Evolutionary conservation across 352 stramenopile genomes (phyloP).

Genomic region (Globisporangium emineosum): DNA sequence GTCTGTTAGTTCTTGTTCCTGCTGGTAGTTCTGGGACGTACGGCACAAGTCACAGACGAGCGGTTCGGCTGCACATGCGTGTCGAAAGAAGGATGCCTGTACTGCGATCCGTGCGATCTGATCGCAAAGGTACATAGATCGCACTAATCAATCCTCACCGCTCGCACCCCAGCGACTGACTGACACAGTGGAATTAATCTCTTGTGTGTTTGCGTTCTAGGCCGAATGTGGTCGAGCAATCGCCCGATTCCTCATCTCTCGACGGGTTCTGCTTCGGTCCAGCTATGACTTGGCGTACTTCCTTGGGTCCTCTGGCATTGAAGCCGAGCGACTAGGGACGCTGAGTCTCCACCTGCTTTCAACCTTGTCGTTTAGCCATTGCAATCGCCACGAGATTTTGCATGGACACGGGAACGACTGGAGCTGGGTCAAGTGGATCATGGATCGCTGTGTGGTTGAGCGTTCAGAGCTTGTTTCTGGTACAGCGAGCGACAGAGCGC

Average conservation of each 20-base stretch:
- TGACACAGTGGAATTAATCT: neutral
- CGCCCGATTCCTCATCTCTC: constrained; percentile 14
- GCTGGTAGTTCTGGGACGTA: constrained; percentile 3
- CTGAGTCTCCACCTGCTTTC: constrained; percentile 12
- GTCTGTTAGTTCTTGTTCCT: constrained; percentile 12
- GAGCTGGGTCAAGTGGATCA: constrained; percentile 14
- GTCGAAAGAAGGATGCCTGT: constrained; percentile 4
- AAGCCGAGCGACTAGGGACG: neutral
- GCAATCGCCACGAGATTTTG: constrained; percentile 11
- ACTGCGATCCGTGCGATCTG: constrained; percentile 10
- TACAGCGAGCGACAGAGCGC: neutral
- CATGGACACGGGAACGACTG: constrained; percentile 9
- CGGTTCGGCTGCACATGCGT: constrained; percentile 12
- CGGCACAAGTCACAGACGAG: constrained; percentile 3
- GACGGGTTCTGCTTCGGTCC: constrained; percentile 13
- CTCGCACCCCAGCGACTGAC: too few relatives aligned
- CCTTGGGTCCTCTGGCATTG: constrained; percentile 4
- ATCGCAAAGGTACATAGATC: constrained; percentile 13
- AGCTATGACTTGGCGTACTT: constrained; percentile 21
- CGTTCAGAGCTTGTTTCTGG: neutral
- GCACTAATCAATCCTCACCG: neutral
- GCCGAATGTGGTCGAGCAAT: constrained; percentile 13
- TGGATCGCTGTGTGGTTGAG: constrained; percentile 10
- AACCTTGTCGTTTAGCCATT: constrained; percentile 10
- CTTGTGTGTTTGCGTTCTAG: neutral